These are phyloP conservation scores for Termitomyces eurrhizus DNA, from an alignment of 768 basidiomycete species.

Conservation along the genomic window DNA sequence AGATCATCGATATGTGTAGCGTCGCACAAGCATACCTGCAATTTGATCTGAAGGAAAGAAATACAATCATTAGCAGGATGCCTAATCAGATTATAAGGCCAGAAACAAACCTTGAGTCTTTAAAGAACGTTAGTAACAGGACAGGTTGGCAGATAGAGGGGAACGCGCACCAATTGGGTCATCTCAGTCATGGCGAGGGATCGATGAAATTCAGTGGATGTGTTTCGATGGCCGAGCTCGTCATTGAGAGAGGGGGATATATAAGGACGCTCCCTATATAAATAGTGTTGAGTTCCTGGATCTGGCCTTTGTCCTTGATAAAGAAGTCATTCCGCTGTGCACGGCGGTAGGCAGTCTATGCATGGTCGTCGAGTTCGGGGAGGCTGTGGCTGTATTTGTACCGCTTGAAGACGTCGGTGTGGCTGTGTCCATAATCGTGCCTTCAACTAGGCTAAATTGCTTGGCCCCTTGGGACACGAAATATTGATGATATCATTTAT, in stretches of 20 bases:
- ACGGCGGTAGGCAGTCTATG: neutral
- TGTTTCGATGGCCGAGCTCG: neutral
- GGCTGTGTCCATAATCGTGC: constrained; percentile 2
- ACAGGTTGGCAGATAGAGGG: neutral
- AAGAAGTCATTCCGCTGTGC: neutral
- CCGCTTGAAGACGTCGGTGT: neutral
- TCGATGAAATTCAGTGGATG: neutral
- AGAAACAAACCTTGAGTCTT: constrained; percentile 11
- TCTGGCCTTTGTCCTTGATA: neutral
- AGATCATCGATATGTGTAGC: neutral
- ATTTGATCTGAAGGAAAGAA: constrained; percentile 9
- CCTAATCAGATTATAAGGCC: neutral
- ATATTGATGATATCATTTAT: constrained; percentile 6
- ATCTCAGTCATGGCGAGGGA: constrained; percentile 6
- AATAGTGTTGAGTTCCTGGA: neutral
- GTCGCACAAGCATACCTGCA: constrained; percentile 5
- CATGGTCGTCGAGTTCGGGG: neutral
- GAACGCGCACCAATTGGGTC: constrained; percentile 4
- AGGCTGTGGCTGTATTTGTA: neutral
- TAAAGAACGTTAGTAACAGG: constrained; percentile 5
- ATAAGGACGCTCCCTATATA: neutral
- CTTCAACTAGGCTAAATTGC: neutral
- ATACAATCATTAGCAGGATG: neutral
- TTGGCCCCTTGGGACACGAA: neutral
- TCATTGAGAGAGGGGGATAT: neutral